Evolutionary conservation across 768 basidiomycete species (phyloP), one percentile per base, ranked within the genome.

Genomic region (Suillus plorans): DNA sequence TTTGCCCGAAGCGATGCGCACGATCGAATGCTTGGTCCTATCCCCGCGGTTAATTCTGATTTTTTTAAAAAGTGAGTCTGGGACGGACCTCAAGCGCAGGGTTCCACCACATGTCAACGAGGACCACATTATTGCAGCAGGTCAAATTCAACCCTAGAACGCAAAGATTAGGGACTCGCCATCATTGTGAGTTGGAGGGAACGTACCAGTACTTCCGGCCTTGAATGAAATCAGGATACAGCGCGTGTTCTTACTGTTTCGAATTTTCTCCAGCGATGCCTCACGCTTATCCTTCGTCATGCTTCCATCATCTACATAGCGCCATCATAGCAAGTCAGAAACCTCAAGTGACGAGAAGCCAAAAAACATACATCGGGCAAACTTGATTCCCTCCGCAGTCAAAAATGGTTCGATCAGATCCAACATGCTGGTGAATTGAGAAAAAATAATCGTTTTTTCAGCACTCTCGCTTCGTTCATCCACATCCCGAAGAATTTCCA

Each of bases 391-490:
- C 14, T 82, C 80, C 3, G 85, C 83, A 36, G 79, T 80, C 76
- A 99, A 80, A 78, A 97, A 97, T 0, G 90, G 91, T 76, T 96
- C 87, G 53, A 97, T 82, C 63, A 98, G 73, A 74, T 96, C 88
- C 66, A 99, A 79, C 91, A 93, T 88, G 61, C 84, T 82, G 1
- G 97, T 98, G 67, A 94, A 94, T 72, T 97, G 96, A 0, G 94
- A 95, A 73, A 98, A 99, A 25, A 99, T 88, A 67, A 99, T 99
- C 0, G 95, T 97, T 84, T 98, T 99, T 73, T 97, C 94, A 66
- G 80, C 76, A 18, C 81, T 74, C 16, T 84, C 77, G 13, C 86
- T 82, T 60, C 85, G 81, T 57, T 81, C 77, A 18, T 89, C 84
- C 61, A 95, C 87, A 20, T 87, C 82, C 13, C 78, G 69, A 49